These are phyloP conservation scores for Stygiomarasmius scandens DNA, from an alignment of 1,284 basidiomycete genomes.

Conservation along the genomic window DNA sequence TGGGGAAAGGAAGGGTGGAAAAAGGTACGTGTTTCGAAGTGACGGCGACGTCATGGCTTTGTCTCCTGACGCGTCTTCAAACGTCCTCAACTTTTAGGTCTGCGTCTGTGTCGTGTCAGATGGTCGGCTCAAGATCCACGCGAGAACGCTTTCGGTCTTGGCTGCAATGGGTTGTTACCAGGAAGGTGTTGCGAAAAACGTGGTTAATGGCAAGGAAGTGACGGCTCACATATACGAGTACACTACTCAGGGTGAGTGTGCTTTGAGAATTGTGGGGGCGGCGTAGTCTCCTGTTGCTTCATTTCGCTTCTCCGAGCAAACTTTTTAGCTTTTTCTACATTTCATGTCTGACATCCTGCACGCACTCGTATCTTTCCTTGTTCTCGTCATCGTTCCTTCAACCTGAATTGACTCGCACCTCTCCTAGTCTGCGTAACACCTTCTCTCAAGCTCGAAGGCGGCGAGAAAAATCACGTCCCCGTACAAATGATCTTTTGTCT, in stretches of 20 bases:
- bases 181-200: slow-evolving; percentile 89
- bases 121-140: slow-evolving; percentile 85
- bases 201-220: slow-evolving; percentile 85
- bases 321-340: no score
- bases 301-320: no score
- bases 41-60: no score
- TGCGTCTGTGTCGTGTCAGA: slow-evolving; percentile 69
- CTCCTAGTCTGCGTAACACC: slow-evolving; percentile 85
- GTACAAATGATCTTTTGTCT: slow-evolving; percentile 94
- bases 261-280: no score
- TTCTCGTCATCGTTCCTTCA: background rate
- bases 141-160: slow-evolving; percentile 81
- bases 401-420: no score
- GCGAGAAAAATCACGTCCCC: slow-evolving; percentile 81
- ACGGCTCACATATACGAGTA: slow-evolving; percentile 95
- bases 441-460: slow-evolving; percentile 81
- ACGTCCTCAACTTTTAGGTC: no score
- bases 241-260: slow-evolving; percentile 77
- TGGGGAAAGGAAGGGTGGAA: slow-evolving; percentile 99
- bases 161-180: slow-evolving; percentile 88
- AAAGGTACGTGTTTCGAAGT: slow-evolving; percentile 73
- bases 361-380: background rate
- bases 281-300: no score
- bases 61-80: no score
- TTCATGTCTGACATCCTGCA: no score